phyloP scores from a whole-genome alignment of 2,329 filamentous ascomycete species.

The Emergomyces pasteurianus region DNA sequence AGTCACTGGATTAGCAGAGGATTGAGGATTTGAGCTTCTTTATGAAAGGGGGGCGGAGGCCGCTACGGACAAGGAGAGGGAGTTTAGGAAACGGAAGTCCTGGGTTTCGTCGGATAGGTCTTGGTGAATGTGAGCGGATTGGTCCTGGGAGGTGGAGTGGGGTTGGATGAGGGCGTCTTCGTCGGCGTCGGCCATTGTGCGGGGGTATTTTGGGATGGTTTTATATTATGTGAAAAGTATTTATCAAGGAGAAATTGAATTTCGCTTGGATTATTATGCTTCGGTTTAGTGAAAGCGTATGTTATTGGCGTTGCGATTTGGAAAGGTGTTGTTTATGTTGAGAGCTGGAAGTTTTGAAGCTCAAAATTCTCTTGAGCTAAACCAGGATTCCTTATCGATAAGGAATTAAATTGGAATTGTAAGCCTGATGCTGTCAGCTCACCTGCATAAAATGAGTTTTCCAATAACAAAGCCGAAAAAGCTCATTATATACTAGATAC shows the following conservation, averaged over 20 bases:
- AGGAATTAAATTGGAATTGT: not conserved
- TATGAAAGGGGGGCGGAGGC: not conserved
- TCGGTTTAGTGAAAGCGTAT: not conserved
- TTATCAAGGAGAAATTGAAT: not conserved
- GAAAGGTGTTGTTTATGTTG: not conserved
- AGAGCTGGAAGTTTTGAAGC: not conserved
- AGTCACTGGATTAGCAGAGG: not conserved
- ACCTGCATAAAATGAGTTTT: too few species aligned
- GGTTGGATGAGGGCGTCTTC: constrained; percentile 28
- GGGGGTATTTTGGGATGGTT: not conserved
- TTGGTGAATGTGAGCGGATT: constrained; percentile 38
- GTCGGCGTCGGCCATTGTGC: constrained; percentile 28
- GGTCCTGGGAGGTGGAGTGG: constrained; percentile 14
- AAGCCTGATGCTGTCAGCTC: too few species aligned
- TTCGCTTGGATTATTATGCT: not conserved
- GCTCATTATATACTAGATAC: too few species aligned
- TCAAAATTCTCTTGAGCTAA: not conserved
- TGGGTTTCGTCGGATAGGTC: constrained; percentile 68
- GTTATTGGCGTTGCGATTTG: not conserved
- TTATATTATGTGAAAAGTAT: not conserved
- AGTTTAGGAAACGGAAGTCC: constrained; percentile 67
- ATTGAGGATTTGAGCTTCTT: not conserved
- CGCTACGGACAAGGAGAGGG: constrained; percentile 38
- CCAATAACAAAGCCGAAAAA: too few species aligned
- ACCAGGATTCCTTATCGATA: not conserved